These are phyloP conservation scores for Flaveria brownii DNA, from an alignment of 129 eudicot genomes.

Conservation along the genomic window DNA sequence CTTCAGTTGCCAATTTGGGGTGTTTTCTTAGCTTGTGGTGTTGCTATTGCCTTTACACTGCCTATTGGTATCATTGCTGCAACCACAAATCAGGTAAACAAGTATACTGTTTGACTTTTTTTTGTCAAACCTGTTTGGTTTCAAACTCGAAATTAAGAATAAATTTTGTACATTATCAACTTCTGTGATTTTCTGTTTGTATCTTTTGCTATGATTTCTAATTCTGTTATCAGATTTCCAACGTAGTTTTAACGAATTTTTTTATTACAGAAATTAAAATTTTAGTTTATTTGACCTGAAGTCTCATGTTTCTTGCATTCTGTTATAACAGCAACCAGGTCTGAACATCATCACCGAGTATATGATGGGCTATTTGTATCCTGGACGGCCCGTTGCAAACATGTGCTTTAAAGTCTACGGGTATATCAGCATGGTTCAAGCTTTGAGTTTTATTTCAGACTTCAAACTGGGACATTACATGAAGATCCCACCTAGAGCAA, in stretches of 20 bases:
- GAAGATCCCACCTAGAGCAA: constrained; percentile 84
- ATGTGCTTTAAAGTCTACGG: constrained; percentile 75
- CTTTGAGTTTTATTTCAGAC: constrained; percentile 47
- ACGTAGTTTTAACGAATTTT: neutral
- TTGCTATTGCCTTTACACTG: constrained; percentile 55
- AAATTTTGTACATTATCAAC: neutral
- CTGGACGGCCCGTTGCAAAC: constrained; percentile 71
- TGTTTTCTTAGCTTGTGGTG: constrained; percentile 53
- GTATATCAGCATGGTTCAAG: constrained; percentile 68
- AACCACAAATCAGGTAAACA: constrained; percentile 76
- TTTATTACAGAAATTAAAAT: neutral
- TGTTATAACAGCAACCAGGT: constrained; percentile 52
- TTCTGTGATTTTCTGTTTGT: neutral
- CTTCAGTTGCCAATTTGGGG: constrained; percentile 83
- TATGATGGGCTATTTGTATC: constrained; percentile 59
- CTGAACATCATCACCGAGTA: constrained; percentile 66
- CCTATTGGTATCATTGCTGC: constrained; percentile 69
- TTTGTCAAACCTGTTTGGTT: constrained; percentile 10
- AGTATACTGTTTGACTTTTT: neutral
- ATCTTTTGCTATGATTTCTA: neutral
- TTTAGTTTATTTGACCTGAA: neutral
- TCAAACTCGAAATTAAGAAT: neutral
- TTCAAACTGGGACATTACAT: constrained; percentile 80
- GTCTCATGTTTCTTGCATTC: neutral
- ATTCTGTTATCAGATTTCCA: neutral